phyloP scores from a whole-genome alignment of 2,329 filamentous ascomycete genomes.

The Talaromyces pinophilus region DNA sequence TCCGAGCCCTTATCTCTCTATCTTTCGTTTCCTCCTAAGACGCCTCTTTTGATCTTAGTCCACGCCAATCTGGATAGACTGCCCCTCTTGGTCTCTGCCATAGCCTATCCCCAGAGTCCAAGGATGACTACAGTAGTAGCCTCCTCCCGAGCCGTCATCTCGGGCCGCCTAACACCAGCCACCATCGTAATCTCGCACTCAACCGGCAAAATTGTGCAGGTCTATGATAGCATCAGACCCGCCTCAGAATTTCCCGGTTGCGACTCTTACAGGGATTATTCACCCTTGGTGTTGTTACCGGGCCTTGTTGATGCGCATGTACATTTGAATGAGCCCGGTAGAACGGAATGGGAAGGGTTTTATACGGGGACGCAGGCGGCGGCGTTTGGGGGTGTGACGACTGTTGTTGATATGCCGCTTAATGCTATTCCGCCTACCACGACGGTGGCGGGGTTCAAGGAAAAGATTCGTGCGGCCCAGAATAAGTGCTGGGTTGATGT shows the following conservation, averaged over 20 bases:
- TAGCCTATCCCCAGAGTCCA: background rate
- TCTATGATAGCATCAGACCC: constrained; percentile 74
- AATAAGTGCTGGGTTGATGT: constrained; percentile 98
- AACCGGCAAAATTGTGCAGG: constrained; percentile 81
- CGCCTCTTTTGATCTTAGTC: background rate
- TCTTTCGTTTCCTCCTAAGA: background rate
- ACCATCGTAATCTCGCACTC: constrained; percentile 75
- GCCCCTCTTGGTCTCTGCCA: background rate
- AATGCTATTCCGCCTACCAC: constrained; percentile 97
- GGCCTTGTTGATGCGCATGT: constrained; percentile 96
- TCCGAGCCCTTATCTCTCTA: background rate
- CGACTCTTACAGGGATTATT: constrained; percentile 78
- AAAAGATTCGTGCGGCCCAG: constrained; percentile 79
- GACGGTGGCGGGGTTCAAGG: constrained; percentile 75
- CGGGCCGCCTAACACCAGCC: constrained; percentile 73
- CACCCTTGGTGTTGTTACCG: constrained; percentile 79
- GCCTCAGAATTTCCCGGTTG: constrained; percentile 70
- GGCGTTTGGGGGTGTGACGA: constrained; percentile 93
- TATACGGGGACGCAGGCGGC: constrained; percentile 91
- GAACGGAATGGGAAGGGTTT: constrained; percentile 98
- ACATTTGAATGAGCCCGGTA: constrained; percentile 93
- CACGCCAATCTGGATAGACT: background rate
- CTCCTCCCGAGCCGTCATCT: constrained; percentile 80
- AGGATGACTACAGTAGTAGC: constrained; percentile 61
- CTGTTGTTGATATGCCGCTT: constrained; percentile 94